Evolutionary conservation across 345 rosid species (phyloP).

Genomic region (Euphorbia tirucalli): DNA sequence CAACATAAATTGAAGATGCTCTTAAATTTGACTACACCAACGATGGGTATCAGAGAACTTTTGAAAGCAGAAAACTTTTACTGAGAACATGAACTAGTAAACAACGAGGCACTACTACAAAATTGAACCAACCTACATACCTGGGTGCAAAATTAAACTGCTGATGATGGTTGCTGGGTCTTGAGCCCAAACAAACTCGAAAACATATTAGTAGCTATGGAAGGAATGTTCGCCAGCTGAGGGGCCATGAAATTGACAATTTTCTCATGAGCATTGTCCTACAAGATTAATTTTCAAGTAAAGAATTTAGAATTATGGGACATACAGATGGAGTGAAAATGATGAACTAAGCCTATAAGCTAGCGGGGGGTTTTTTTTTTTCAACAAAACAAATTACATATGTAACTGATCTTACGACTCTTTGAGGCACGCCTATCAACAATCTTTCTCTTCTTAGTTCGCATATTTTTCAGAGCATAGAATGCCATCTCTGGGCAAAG

Average conservation of each 20-base stretch:
- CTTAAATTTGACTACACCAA: no score
- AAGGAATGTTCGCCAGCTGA: constrained; percentile 50
- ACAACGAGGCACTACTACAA: background rate
- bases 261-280: constrained; percentile 82
- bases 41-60: no score
- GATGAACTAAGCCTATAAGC: background rate
- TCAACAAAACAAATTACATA: no score
- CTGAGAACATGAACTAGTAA: background rate
- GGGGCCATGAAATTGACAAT: constrained; percentile 87
- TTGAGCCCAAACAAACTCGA: constrained; percentile 75
- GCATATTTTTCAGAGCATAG: constrained; percentile 65
- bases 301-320: background rate
- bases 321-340: background rate
- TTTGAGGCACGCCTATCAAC: constrained; percentile 91
- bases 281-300: background rate
- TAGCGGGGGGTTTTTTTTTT: background rate
- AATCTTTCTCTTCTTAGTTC: constrained; percentile 76
- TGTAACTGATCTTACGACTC: constrained; percentile 79
- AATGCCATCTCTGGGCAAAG: constrained; percentile 59
- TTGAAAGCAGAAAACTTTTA: no score
- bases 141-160: background rate
- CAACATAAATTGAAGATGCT: no score
- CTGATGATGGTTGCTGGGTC: constrained; percentile 29
- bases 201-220: constrained; percentile 71
- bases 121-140: no score